Base-by-base conservation (phyloP, 139 green algal species). In the Chlorella sp. region DNA sequence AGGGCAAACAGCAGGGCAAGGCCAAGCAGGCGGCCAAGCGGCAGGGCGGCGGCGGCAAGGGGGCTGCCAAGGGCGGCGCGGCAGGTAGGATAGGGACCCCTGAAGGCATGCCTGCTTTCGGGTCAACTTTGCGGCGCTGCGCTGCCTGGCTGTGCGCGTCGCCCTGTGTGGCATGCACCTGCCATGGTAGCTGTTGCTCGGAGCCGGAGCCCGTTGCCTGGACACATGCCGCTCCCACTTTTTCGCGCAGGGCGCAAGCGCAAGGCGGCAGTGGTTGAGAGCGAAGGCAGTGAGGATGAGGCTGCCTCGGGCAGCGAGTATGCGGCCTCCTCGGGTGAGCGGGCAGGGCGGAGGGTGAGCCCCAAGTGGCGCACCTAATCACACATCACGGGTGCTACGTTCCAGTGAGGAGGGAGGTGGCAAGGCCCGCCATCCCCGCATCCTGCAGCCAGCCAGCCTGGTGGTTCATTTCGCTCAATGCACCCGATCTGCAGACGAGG, bases 281-380 rank as follows among this genome's bases (percentile, higher is more conserved):
- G 44, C 44, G 60, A 85, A 15, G 51, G 15, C 26, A 87, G 75
- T 26, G 60, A 62, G 60, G 39, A 26, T 2, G 56, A 70, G 55
- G 76, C 71, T 2, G 71, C 78, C 28, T 74, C 62, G 3, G 62
- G 78, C 65, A 86, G 85, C 64, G 85, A 88, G 65, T 86, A 88
- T 36, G 85, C 47, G n/a, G 65, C 32, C 3, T 60, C 51, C 11
- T 60, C 51, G 9, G 51, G 51, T 60, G 51, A 21, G 51, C n/a
- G n/a, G n/a, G n/a, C n/a, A n/a, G n/a, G n/a, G n/a, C n/a, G n/a
- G n/a, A n/a, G n/a, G n/a, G n/a, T n/a, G n/a, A n/a, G n/a, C n/a
- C n/a, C n/a, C n/a, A n/a, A n/a, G n/a, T n/a, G n/a, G n/a, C n/a
- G n/a, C n/a, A n/a, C n/a, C n/a, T n/a, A n/a, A n/a, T n/a, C n/a